Evolutionary conservation across 2,329 filamentous ascomycete species (phyloP).

Genomic region (Pyricularia sp.): DNA sequence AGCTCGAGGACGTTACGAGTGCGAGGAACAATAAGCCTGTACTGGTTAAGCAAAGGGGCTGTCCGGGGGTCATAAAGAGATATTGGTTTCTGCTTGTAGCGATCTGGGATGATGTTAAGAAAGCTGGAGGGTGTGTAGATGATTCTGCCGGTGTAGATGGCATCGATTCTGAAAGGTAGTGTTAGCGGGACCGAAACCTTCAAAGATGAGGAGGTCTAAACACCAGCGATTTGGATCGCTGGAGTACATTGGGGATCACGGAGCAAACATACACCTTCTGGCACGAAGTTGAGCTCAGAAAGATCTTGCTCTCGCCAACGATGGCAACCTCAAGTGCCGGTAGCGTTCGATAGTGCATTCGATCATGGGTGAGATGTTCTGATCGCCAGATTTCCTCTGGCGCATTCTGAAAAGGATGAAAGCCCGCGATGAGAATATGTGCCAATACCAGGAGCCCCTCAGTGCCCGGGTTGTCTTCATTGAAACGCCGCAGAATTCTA

Average conservation of each 20-base stretch:
- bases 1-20: conserved; percentile 59
- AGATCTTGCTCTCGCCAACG: conserved; percentile 59
- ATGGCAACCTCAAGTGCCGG: conserved; percentile 67
- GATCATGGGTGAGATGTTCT: conserved; percentile 38
- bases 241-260: background rate
- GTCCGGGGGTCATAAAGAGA: conserved; percentile 59
- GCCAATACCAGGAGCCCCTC: conserved; percentile 64
- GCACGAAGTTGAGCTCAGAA: conserved; percentile 56
- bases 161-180: conserved; percentile 39
- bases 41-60: conserved; percentile 60
- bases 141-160: conserved; percentile 58
- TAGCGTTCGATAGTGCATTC: conserved; percentile 48
- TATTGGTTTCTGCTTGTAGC: conserved; percentile 63
- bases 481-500: conserved; percentile 67
- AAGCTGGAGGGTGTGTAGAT: conserved; percentile 63
- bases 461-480: conserved; percentile 65
- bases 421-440: conserved; percentile 73
- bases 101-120: conserved; percentile 64
- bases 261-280: conserved; percentile 42
- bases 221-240: background rate
- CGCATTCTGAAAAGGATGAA: conserved; percentile 78
- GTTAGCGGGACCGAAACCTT: background rate
- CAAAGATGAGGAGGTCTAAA: background rate
- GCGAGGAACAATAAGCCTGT: conserved; percentile 61
- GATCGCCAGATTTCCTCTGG: conserved; percentile 56